Base-by-base conservation (phyloP, 1,284 basidiomycete genomes). In the Phellinidium pouzarii region DNA sequence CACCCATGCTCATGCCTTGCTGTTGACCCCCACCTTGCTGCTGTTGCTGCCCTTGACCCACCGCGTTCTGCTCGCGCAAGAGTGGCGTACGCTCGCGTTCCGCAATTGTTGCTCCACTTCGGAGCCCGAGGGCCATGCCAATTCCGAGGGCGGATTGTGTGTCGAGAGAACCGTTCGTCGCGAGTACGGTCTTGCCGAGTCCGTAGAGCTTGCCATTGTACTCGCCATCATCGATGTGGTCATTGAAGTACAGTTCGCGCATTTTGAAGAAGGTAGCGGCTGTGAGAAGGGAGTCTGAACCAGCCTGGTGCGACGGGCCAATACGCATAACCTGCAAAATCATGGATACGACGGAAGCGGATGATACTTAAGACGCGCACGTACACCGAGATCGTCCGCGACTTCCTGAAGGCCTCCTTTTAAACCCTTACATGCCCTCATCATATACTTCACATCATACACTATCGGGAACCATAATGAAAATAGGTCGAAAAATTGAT, bases 381-480 rank as follows among this genome's bases (percentile, higher is more conserved):
- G 65, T 69, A 85, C 93, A 65, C 87, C 91, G 48, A 90, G 83
- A 67, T 93, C 91, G 61, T 99, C 94, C 40, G 95, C 94, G 23
- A 99, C 89, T 61, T 99, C 94, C 68, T 98, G 93, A 54, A 99
- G 71, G 3, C 94, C 93, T 17, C 94, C 95, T 66, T 95, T 93
- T 61, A 97, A 75, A 36, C 82, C 82, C 68, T 95, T 95, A 53
- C 77, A 90, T 68, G 74, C 81, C 66, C 93, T 84, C 82, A 96
- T 93, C 66, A 99, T 82, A 70, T 89, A 94, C 71, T 99, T 99
- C 76, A 98, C 93, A 68, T 99, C 95, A 68, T 96, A 98, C 54
- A 97, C 87, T 54, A 85, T 88, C 0, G 95, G 95, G 71, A 99
- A 99, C 95, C 95, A 99, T 61, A 84, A 85, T 58, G 77, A 79